Evolutionary conservation across 2,329 filamentous ascomycete species (phyloP).

Genomic region (Penicillium sp.): DNA sequence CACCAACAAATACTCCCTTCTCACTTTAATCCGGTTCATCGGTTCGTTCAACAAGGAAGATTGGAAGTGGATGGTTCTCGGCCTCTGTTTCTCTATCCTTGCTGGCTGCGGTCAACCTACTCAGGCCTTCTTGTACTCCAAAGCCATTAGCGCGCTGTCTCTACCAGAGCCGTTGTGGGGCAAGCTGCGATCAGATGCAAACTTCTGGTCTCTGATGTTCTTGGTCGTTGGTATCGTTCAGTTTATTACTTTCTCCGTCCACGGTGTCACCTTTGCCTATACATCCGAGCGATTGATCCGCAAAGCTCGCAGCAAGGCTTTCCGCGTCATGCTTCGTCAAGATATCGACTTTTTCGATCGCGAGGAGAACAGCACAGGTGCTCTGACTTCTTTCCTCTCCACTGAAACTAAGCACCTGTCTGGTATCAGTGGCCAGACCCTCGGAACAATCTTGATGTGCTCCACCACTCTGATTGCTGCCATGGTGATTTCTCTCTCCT

Average conservation of each 20-base stretch:
- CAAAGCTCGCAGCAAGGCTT: conserved; percentile 77
- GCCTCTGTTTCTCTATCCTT: conserved; percentile 72
- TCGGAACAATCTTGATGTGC: conserved; percentile 83
- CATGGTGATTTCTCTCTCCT: conserved; percentile 67
- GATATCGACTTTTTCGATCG: conserved; percentile 90
- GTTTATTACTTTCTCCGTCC: conserved; percentile 67
- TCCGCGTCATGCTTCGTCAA: conserved; percentile 85
- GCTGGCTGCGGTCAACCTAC: conserved; percentile 79
- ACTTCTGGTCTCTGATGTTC: conserved; percentile 90
- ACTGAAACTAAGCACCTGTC: conserved; percentile 88
- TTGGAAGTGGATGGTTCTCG: conserved; percentile 70
- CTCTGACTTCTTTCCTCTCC: conserved; percentile 83
- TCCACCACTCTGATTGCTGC: conserved; percentile 76
- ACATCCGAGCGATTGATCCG: conserved; percentile 86
- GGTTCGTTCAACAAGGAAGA: conserved; percentile 77
- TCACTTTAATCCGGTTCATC: conserved; percentile 77
- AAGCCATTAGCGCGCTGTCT: conserved; percentile 75
- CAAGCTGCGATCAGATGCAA: conserved; percentile 67
- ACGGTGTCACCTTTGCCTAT: conserved; percentile 76
- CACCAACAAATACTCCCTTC: conserved; percentile 65
- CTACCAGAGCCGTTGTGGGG: conserved; percentile 55
- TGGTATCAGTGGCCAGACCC: conserved; percentile 81
- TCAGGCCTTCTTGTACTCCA: conserved; percentile 82
- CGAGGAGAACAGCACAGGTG: conserved; percentile 85
- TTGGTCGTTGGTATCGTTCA: conserved; percentile 77